Percentiles rank a stretch among this genome's conserved stretches.
Evolutionary conservation across 129 eudicot genomes (phyloP).

Genomic region (Helianthus tuberosus): DNA sequence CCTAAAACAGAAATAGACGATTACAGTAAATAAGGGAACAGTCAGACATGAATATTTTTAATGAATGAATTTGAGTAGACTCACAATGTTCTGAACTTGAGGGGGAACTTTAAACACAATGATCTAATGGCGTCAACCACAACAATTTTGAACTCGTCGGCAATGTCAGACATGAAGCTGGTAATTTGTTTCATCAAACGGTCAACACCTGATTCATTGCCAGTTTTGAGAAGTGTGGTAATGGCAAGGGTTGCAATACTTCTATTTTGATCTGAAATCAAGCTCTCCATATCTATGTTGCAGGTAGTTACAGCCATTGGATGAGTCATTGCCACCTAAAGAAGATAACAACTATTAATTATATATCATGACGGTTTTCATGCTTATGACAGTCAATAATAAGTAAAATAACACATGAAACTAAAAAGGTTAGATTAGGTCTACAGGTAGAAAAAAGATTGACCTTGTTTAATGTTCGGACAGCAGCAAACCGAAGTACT

Average conservation of each 20-base stretch:
- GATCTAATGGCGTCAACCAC: slow-evolving; percentile 98
- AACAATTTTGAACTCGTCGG: slow-evolving; percentile 96
- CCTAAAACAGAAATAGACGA: slow-evolving; percentile 40
- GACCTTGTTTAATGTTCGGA: slow-evolving; percentile 95
- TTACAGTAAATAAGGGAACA: slow-evolving; percentile 1
- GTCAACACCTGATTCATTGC: slow-evolving; percentile 96
- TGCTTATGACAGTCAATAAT: neutral
- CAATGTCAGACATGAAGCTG: slow-evolving; percentile 96
- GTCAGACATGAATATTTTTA: neutral
- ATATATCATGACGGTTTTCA: neutral
- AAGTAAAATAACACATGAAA: slow-evolving; percentile 8
- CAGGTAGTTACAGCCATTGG: slow-evolving; percentile 97
- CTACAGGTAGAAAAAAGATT: slow-evolving; percentile 8
- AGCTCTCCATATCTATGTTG: slow-evolving; percentile 95
- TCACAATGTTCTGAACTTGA: slow-evolving; percentile 92
- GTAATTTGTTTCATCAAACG: slow-evolving; percentile 98
- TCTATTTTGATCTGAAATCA: slow-evolving; percentile 95
- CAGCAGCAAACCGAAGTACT: slow-evolving; percentile 95
- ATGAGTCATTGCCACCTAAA: slow-evolving; percentile 98
- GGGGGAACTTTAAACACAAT: slow-evolving; percentile 93
- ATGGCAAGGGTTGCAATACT: slow-evolving; percentile 99
- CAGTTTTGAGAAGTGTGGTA: slow-evolving; percentile 93
- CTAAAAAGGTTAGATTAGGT: slow-evolving; percentile 7
- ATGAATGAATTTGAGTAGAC: slow-evolving; percentile 22
- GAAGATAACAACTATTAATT: neutral